phyloP scores from a whole-genome alignment of 176 grass and related monocot species.

The Ensete glaucum region DNA sequence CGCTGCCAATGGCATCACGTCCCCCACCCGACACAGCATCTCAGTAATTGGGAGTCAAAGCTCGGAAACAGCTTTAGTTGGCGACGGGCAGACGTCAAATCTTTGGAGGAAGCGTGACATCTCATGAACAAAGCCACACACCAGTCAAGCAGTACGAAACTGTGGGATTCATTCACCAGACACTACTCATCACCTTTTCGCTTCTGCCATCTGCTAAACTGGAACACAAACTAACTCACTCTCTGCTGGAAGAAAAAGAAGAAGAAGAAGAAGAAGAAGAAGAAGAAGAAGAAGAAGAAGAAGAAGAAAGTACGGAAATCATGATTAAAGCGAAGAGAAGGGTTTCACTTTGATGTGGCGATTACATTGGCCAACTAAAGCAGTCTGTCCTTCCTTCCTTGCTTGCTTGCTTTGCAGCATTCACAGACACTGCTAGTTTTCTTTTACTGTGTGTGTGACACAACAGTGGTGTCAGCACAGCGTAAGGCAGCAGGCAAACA shows the following conservation, averaged over 20 bases:
- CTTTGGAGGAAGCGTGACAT: background rate
- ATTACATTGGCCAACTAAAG: no score
- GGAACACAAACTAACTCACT: background rate
- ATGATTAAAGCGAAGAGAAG: no score
- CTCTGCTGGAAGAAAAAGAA: background rate
- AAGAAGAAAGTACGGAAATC: no score
- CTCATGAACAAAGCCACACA: background rate
- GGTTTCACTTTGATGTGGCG: no score
- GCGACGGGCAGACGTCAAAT: background rate
- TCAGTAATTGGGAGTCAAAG: background rate
- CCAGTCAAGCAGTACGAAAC: background rate
- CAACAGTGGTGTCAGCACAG: background rate
- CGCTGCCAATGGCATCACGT: no score
- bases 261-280: no score
- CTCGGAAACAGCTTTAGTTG: background rate
- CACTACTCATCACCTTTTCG: background rate
- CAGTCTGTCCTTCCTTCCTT: no score
- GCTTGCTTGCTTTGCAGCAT: background rate
- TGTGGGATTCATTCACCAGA: background rate
- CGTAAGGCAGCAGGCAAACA: background rate
- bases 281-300: no score
- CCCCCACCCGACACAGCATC: no score
- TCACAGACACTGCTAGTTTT: background rate
- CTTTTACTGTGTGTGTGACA: background rate
- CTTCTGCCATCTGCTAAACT: background rate